Evolutionary conservation across 805 yeast genomes (phyloP).

Genomic region (Candida broadrunensis): DNA sequence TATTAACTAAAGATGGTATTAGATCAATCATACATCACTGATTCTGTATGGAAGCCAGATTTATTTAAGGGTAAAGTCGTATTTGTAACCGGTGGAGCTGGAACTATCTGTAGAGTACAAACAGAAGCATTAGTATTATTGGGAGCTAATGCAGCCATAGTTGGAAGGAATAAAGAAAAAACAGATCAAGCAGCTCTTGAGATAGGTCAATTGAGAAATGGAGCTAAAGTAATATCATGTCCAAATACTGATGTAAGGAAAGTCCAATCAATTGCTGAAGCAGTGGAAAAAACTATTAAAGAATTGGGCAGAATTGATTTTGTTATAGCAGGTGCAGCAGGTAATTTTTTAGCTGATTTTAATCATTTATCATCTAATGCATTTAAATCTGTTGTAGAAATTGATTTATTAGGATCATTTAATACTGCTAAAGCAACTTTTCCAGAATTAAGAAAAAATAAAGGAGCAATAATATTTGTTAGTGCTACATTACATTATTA

Average conservation of each 20-base stretch:
- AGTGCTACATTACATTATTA: slow-evolving; percentile 44
- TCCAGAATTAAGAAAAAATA: slow-evolving; percentile 33
- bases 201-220: slow-evolving; percentile 50
- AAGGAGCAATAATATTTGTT: slow-evolving; percentile 46
- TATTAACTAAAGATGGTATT: slow-evolving; percentile 7
- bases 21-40: slow-evolving; percentile 21
- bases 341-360: slow-evolving; percentile 40
- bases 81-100: slow-evolving; percentile 94
- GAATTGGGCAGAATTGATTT: slow-evolving; percentile 41
- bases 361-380: slow-evolving; percentile 43
- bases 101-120: slow-evolving; percentile 87
- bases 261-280: slow-evolving; percentile 51
- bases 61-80: slow-evolving; percentile 81
- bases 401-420: slow-evolving; percentile 40
- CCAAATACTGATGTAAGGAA: slow-evolving; percentile 77
- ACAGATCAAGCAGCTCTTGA: slow-evolving; percentile 68
- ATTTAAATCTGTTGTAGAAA: slow-evolving; percentile 35
- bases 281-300: slow-evolving; percentile 58
- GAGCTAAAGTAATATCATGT: slow-evolving; percentile 64
- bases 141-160: slow-evolving; percentile 83
- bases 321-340: slow-evolving; percentile 46
- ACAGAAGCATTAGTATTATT: slow-evolving; percentile 78
- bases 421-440: slow-evolving; percentile 42
- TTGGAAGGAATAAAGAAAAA: slow-evolving; percentile 71
- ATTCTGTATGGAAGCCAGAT: slow-evolving; percentile 49